These are phyloP conservation scores for Xylaria hypoxylon DNA, from an alignment of 2,329 filamentous ascomycete species.

Conservation along the genomic window DNA sequence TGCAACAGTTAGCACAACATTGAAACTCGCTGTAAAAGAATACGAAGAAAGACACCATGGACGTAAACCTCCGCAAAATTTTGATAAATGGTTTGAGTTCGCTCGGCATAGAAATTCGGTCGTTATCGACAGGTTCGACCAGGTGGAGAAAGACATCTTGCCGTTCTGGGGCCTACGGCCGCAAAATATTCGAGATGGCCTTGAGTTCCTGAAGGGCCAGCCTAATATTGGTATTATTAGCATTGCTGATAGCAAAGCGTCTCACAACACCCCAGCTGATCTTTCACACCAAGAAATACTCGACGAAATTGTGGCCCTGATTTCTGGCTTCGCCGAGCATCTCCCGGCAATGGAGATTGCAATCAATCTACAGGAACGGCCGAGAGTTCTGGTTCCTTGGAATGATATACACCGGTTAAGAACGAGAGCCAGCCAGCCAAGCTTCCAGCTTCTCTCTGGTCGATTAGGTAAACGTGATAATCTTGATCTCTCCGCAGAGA, in stretches of 20 bases:
- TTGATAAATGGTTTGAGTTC: constrained; percentile 86
- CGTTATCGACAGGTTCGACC: constrained; percentile 84
- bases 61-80: constrained; percentile 80
- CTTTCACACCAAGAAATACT: constrained; percentile 53
- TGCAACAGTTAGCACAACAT: constrained; percentile 60
- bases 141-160: constrained; percentile 77
- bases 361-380: constrained; percentile 83
- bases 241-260: constrained; percentile 73
- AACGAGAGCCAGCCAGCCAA: constrained; percentile 49
- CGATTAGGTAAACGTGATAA: constrained; percentile 50
- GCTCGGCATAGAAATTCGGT: constrained; percentile 75
- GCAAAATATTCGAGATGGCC: constrained; percentile 72
- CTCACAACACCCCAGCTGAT: constrained; percentile 52
- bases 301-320: constrained; percentile 70
- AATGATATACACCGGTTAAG: constrained; percentile 63
- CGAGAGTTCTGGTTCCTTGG: constrained; percentile 77
- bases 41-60: constrained; percentile 68
- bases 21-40: constrained; percentile 60
- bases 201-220: constrained; percentile 54
- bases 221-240: constrained; percentile 63
- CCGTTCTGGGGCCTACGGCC: constrained; percentile 84
- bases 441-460: constrained; percentile 64
- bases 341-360: constrained; percentile 87
- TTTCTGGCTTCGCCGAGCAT: constrained; percentile 76
- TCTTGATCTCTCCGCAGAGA: constrained; percentile 20